Evolutionary conservation across 345 rosid species (phyloP).

Genomic region (Zanthoxylum bungeanum): DNA sequence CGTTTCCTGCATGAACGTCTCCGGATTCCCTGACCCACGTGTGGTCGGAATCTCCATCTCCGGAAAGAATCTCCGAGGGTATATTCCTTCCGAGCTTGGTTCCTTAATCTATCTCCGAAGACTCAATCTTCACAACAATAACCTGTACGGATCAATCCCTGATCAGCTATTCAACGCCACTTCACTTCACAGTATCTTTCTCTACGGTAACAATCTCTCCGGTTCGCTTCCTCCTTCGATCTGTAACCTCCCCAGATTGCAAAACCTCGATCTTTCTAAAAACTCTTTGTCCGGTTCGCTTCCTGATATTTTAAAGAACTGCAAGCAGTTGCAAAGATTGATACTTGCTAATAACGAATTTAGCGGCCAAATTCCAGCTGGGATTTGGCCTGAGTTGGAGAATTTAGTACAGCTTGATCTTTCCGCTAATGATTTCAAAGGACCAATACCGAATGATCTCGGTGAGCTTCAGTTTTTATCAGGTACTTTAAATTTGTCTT

Average conservation of each 20-base stretch:
- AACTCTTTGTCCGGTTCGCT: constrained; percentile 77
- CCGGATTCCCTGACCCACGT: constrained; percentile 54
- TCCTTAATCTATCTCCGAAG: constrained; percentile 72
- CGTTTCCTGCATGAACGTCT: constrained; percentile 69
- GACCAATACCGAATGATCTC: constrained; percentile 61
- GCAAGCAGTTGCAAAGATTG: constrained; percentile 81
- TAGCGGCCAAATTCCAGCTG: constrained; percentile 66
- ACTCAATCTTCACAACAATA: constrained; percentile 75
- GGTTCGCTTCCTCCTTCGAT: constrained; percentile 73
- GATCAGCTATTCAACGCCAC: constrained; percentile 81
- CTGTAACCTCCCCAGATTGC: constrained; percentile 71
- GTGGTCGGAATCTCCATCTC: constrained; percentile 77
- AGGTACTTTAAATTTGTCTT: constrained; percentile 76
- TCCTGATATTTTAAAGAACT: constrained; percentile 48
- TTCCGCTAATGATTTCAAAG: constrained; percentile 62
- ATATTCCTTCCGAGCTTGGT: constrained; percentile 94
- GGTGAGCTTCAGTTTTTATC: constrained; percentile 78
- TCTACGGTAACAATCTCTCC: constrained; percentile 80
- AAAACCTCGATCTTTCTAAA: constrained; percentile 79
- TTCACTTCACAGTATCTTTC: constrained; percentile 77
- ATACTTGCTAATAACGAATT: constrained; percentile 63
- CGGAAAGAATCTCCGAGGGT: constrained; percentile 71
- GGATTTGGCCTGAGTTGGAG: constrained; percentile 73
- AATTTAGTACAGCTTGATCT: constrained; percentile 81
- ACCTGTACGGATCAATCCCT: constrained; percentile 74